phyloP scores from a whole-genome alignment of 352 stramenopile species.

The Globisporangium sylvaticum region DNA sequence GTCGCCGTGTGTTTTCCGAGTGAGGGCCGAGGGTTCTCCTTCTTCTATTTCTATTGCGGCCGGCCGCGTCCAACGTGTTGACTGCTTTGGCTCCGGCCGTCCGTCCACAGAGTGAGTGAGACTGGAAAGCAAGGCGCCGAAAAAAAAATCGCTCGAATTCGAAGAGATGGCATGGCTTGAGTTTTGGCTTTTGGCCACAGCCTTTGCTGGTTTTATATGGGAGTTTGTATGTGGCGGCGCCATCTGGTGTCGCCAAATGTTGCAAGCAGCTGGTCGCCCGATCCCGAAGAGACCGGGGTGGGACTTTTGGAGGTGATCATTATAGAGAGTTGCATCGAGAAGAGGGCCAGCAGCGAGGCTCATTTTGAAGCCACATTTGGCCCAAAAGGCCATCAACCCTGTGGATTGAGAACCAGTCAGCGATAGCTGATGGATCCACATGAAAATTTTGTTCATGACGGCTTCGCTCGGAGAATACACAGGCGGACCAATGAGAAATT shows the following conservation, averaged over 20 bases:
- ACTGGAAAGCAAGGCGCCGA: background rate
- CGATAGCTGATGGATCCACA: background rate
- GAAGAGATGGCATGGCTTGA: background rate
- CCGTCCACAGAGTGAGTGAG: background rate
- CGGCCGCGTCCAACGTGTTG: background rate
- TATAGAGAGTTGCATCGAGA: background rate
- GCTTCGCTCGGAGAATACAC: too few relatives aligned
- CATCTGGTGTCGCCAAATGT: background rate
- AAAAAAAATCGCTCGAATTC: background rate
- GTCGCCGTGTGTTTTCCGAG: background rate
- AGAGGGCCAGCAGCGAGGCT: background rate
- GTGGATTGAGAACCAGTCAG: background rate
- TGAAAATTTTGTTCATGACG: too few relatives aligned
- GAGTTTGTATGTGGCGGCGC: background rate
- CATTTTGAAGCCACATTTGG: conserved; percentile 3
- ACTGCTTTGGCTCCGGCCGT: background rate
- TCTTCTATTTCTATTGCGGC: background rate
- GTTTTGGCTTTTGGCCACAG: background rate
- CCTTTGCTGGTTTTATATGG: background rate
- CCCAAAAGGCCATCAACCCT: background rate
- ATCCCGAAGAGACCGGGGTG: background rate
- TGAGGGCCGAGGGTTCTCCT: background rate
- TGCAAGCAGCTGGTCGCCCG: background rate
- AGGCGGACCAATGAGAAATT: too few relatives aligned
- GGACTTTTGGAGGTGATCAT: background rate